Evolutionary conservation across 1,284 basidiomycete genomes (phyloP), one percentile per base, ranked within the genome.

Genomic region (Ustilago xerochloae): DNA sequence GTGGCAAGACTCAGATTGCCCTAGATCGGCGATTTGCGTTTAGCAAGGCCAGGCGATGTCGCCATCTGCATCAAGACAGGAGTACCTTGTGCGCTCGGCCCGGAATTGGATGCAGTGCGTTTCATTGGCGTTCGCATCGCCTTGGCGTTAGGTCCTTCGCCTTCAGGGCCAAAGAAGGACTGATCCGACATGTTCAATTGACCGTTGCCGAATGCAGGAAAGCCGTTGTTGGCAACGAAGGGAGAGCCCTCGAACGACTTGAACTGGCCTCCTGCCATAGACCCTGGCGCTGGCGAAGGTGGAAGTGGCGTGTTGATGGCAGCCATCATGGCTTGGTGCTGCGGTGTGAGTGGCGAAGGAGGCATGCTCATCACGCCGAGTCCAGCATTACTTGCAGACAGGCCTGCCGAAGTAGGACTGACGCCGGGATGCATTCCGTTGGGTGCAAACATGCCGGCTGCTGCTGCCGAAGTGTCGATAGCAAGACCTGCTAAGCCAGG

Each of bases 291-390:
- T 12, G 78, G 78, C 12, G 77, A 79, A 9, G 78, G 78, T 4
- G 78, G 78, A 2, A 80, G 47, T n/a, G 77, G 78, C 28, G 74
- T 80, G 36, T 79, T 80, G 63, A 80, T 74, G 24, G 78, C 78
- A 2, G 72, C 62, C 53, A 73, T 63, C 69, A 80, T 78, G n/a
- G 66, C 64, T 45, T 77, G 68, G 22, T 73, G 74, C 41, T 73
- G 65, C 6, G 65, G 74, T 22, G 62, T 68, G 18, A 77, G 50
- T 36, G 68, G 72, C 18, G 75, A 75, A 0, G 67, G 58, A 4
- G 74, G 70, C 49, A 75, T 58, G 63, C 77, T 72, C 71, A 75
- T 69, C 30, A 72, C 56, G 29, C 77, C 77, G 15, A 77, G 32
- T 3, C 77, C 75, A 0, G 71, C 67, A 39, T 77, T 75, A 52